Conservation (phyloP, 495 filamentous ascomycete species). For the Aspergillus coremiiformis region DNA sequence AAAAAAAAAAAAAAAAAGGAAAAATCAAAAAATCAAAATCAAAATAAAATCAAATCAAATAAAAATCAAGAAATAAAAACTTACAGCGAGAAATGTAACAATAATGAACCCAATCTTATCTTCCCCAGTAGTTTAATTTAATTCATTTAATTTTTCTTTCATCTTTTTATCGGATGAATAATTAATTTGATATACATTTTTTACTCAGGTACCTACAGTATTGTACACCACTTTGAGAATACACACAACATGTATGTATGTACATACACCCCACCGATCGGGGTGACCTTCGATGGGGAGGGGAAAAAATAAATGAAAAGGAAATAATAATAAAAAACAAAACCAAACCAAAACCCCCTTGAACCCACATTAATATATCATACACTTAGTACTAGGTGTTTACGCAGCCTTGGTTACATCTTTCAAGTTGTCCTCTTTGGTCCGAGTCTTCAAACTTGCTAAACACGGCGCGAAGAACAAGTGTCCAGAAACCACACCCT, state of each 20-base stretch:
- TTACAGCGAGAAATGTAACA: not conserved
- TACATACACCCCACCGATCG: too few relatives aligned
- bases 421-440: slow-evolving; percentile 9
- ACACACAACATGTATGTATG: not conserved
- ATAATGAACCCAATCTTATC: not conserved
- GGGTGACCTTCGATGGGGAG: too few relatives aligned
- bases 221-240: not conserved
- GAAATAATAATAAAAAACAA: not conserved
- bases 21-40: slow-evolving; percentile 10
- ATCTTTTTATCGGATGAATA: not conserved
- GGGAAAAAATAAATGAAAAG: not conserved
- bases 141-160: not conserved
- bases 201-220: not conserved
- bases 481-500: slow-evolving; percentile 35
- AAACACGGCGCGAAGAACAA: slow-evolving; percentile 49
- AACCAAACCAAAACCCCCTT: not conserved
- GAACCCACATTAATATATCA: not conserved
- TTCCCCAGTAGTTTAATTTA: not conserved
- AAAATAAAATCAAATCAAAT: slow-evolving; percentile 1
- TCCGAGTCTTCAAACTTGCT: slow-evolving; percentile 33
- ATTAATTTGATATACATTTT: not conserved
- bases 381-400: not conserved
- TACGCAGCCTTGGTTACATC: slow-evolving; percentile 15
- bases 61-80: not conserved
- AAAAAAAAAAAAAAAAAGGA: slow-evolving; percentile 16